Conservation (phyloP, 2,329 filamentous ascomycete species). For the Aureobasidium sp. region DNA sequence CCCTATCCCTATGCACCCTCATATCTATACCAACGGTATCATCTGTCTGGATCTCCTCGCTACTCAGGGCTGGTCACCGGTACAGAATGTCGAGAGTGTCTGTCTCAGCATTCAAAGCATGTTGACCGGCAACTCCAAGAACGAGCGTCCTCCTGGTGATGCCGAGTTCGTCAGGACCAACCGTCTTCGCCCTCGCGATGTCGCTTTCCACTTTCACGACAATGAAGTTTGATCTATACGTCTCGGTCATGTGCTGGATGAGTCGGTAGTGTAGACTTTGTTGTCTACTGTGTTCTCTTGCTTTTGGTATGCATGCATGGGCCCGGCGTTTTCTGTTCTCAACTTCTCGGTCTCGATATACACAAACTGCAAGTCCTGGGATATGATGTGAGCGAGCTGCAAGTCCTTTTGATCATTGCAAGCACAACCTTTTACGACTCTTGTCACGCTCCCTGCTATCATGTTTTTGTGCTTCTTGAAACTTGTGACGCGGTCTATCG, state of each 20-base stretch:
- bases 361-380: too few relatives aligned
- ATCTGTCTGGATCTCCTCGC: conserved; percentile 94
- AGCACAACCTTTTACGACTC: too few relatives aligned
- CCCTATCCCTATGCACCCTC: conserved; percentile 84
- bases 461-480: too few relatives aligned
- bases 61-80: conserved; percentile 83
- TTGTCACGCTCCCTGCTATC: too few relatives aligned
- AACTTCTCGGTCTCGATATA: neutral
- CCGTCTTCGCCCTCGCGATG: conserved; percentile 71
- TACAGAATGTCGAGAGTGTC: conserved; percentile 93
- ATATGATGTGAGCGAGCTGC: too few relatives aligned
- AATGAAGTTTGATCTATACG: conserved; percentile 50
- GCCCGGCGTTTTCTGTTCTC: neutral
- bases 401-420: too few relatives aligned
- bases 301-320: too few relatives aligned
- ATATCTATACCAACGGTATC: conserved; percentile 97
- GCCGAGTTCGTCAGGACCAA: conserved; percentile 81
- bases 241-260: too few relatives aligned
- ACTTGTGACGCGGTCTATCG: too few relatives aligned
- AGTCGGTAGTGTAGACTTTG: too few relatives aligned
- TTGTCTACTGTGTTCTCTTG: too few relatives aligned
- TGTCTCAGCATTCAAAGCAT: conserved; percentile 98
- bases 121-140: conserved; percentile 88
- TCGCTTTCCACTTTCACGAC: conserved; percentile 91
- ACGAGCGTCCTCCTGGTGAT: conserved; percentile 84